Evolutionary conservation across 768 basidiomycete species (phyloP), one percentile per base, ranked within the genome.

Genomic region (Pleurotus salmoneostramineus): DNA sequence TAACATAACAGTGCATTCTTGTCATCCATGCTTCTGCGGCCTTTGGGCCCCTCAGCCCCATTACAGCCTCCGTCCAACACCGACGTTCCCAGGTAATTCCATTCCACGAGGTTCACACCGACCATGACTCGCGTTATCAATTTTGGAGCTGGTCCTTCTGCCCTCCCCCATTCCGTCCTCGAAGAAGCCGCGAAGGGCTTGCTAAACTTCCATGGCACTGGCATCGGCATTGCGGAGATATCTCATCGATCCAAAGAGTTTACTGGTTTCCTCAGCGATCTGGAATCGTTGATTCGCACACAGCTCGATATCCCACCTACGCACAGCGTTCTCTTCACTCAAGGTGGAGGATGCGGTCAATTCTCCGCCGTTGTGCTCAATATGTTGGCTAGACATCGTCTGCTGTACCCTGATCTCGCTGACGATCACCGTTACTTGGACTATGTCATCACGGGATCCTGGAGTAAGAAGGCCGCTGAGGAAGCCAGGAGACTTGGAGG

Each of bases 171-270:
- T n/a, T 75, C 85, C 3, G 93, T 98, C 33, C 83, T 99, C 55
- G 73, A 87, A 64, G 85, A 95, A 68, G 93, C 95, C 2, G 81
- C 89, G 11, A 74, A 82, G 60, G 93, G 90, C 12, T 79, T 98
- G n/a, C 76, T 99, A 65, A 90, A 98, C 78, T 98, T 93, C 72
- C 77, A 88, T 57, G 81, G 81, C 48, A 95, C 92, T 2, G 97
- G 97, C 31, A 95, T 98, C 60, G 97, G 97, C 45, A 85, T 99
- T 68, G 91, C 93, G 44, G 97, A 99, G 72, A 84, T 98, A 68
- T 96, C 94, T 1, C 97, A 99, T 71, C 90, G 97, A 63, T 94
- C 94, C 42, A 85, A 91, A 65, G 89, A 95, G 62, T 98, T 98
- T 71, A 79, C 80, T 54, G 77, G 80, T 17, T 89, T 88, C 71